phyloP scores from a whole-genome alignment of 495 filamentous ascomycete species.

The Aspergillus mulundensis region DNA sequence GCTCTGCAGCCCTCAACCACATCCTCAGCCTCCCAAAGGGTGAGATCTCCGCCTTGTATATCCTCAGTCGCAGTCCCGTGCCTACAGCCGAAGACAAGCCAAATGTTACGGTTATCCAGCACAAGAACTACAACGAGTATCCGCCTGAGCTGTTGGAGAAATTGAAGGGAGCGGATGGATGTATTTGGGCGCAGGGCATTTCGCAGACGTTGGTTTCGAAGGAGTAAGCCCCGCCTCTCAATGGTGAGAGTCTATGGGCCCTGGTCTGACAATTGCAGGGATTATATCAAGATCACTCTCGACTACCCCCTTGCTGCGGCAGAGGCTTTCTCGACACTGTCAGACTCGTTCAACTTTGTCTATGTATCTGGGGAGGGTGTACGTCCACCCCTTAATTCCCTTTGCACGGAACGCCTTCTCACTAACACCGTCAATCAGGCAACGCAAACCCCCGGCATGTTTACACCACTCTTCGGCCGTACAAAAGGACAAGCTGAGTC shows the following conservation, averaged over 20 bases:
- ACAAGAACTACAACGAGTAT: conserved; percentile 61
- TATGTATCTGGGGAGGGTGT: conserved; percentile 60
- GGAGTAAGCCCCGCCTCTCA: conserved; percentile 40
- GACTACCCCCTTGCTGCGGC: conserved; percentile 60
- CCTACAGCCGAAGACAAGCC: conserved; percentile 57
- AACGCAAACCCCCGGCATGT: conserved; percentile 44
- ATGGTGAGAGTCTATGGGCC: background rate
- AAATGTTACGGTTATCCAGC: conserved; percentile 61
- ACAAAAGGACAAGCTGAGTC: conserved; percentile 63
- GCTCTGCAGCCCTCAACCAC: conserved; percentile 57
- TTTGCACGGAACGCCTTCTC: too few species aligned
- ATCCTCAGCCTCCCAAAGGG: conserved; percentile 52
- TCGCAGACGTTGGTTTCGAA: conserved; percentile 54
- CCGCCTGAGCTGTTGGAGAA: conserved; percentile 50
- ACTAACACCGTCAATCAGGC: conserved; percentile 16
- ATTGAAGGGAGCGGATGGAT: conserved; percentile 59
- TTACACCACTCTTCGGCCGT: conserved; percentile 53
- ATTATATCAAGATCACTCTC: conserved; percentile 65
- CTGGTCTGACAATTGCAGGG: conserved; percentile 32
- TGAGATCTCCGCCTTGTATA: conserved; percentile 56
- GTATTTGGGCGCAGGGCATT: conserved; percentile 69
- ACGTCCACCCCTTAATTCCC: background rate
- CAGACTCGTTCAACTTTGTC: conserved; percentile 60
- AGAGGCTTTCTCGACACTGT: conserved; percentile 53
- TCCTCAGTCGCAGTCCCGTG: conserved; percentile 63